These are phyloP conservation scores for Mortierella sp. DNA, from an alignment of 371 early-diverging fungal genomes.

Conservation along the genomic window DNA sequence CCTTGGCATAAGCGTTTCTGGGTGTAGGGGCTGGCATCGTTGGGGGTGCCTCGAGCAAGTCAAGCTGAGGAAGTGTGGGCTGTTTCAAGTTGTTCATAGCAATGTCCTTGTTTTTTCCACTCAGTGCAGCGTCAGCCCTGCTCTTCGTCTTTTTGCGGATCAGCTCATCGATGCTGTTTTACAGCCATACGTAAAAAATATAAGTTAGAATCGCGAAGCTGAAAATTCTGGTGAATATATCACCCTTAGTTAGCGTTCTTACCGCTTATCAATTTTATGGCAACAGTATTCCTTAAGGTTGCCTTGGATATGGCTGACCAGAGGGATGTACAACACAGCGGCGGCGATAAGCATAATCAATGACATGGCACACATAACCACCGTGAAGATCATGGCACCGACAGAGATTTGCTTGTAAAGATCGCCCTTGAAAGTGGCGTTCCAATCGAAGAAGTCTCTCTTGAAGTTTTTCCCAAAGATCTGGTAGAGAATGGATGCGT, in stretches of 20 bases:
- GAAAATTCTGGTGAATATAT: no score
- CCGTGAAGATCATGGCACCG: conserved; percentile 73
- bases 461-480: conserved; percentile 28
- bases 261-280: conserved; percentile 91
- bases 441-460: conserved; percentile 25
- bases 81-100: conserved; percentile 21
- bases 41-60: conserved; percentile 7
- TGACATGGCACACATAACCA: conserved; percentile 73
- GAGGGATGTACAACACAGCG: conserved; percentile 79
- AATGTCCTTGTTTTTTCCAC: conserved; percentile 21
- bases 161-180: conserved; percentile 42
- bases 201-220: not conserved
- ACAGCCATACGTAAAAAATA: not conserved
- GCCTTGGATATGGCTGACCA: conserved; percentile 84
- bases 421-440: conserved; percentile 5
- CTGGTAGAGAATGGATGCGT: conserved; percentile 60
- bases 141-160: conserved; percentile 50
- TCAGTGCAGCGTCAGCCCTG: conserved; percentile 33
- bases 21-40: conserved; percentile 17
- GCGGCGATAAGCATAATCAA: conserved; percentile 69
- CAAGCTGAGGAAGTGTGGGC: conserved; percentile 42
- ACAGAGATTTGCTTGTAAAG: conserved; percentile 45
- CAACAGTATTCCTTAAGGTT: conserved; percentile 94
- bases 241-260: conserved; percentile 3
- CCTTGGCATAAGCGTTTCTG: conserved; percentile 9